phyloP scores from a whole-genome alignment of 2,329 filamentous ascomycete species.

The Pezicula neosporulosa region DNA sequence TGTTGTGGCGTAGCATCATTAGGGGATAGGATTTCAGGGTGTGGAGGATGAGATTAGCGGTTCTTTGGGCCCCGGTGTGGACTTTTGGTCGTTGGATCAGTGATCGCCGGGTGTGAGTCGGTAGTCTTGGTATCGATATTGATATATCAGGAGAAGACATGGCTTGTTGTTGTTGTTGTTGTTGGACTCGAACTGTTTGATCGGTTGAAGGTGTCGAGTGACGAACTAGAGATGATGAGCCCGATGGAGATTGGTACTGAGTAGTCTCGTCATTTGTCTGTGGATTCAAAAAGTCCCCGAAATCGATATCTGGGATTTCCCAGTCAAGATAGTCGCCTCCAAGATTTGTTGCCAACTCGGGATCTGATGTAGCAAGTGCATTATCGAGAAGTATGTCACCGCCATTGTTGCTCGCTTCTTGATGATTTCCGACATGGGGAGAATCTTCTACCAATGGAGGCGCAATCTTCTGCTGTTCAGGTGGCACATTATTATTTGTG shows the following conservation, averaged over 20 bases:
- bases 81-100: slow-evolving; percentile 24
- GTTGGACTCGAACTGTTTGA: slow-evolving; percentile 10
- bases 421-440: slow-evolving; percentile 5
- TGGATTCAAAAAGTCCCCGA: slow-evolving; percentile 15
- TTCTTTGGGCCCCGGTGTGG: slow-evolving; percentile 27
- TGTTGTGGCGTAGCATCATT: slow-evolving; percentile 34
- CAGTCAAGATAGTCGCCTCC: slow-evolving; percentile 14
- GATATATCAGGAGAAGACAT: slow-evolving; percentile 11
- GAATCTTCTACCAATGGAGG: slow-evolving; percentile 4
- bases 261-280: slow-evolving; percentile 11
- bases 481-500: slow-evolving; percentile 8
- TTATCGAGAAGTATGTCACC: slow-evolving; percentile 11
- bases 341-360: slow-evolving; percentile 9
- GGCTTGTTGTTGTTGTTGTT: slow-evolving; percentile 10
- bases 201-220: slow-evolving; percentile 11
- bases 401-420: slow-evolving; percentile 11
- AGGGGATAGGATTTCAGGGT: slow-evolving; percentile 38
- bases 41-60: slow-evolving; percentile 33
- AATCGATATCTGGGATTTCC: slow-evolving; percentile 17
- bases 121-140: slow-evolving; percentile 22
- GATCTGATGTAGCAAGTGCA: slow-evolving; percentile 12
- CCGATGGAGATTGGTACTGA: slow-evolving; percentile 10
- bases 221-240: slow-evolving; percentile 10
- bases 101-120: slow-evolving; percentile 19
- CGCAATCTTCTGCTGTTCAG: not conserved